Base-by-base conservation (phyloP, 257 asterid genomes). In the Forsythia viridissima region DNA sequence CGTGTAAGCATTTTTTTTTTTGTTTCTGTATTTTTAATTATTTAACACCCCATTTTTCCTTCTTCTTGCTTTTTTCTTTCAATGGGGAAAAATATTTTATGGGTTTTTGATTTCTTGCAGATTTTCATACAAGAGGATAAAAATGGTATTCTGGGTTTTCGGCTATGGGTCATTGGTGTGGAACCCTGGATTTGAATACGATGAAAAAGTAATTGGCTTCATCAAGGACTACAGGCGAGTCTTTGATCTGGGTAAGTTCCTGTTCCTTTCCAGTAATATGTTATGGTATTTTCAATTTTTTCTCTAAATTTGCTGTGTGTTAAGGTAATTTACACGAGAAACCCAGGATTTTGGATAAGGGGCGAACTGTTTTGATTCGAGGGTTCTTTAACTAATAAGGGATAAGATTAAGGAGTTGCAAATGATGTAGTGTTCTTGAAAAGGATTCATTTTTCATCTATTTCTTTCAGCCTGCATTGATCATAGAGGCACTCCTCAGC, bases 161-260 rank as follows among this genome's bases (percentile, higher is more conserved):
- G 98, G 98, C 8, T 93, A 90, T 82, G 98, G 97, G 30, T 94
- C 98, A 13, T 82, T 94, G 91, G 96, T 92, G 59, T 94, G 98
- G 98, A 94, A 94, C 87, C 97, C 98, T 6, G 98, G 97, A 30
- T 94, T 94, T 67, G 91, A 90, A 72, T 96, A 86, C 41, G 98
- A 94, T 76, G 97, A 92, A 78, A 92, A 92, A 83, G 81, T 91
- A 63, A 80, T 94, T 61, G 98, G 98, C 76, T 92, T 82, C 82
- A 91, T 94, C 79, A 92, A 88, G 93, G 93, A 85, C 78, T 94
- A 94, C 86, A 84, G 86, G 77, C 94, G 98, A 41, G 97, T 94
- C 40, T 94, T 94, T 52, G 96, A 94, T 90, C 89, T 94, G 55
- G 98, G 98, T 94, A 84, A 61, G 89, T 20, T 67, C 16, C 67